Percentiles rank a stretch among this genome's conserved stretches.
These are phyloP conservation scores for Malus orientalis DNA, from an alignment of 306 rosid species.

Conservation along the genomic window DNA sequence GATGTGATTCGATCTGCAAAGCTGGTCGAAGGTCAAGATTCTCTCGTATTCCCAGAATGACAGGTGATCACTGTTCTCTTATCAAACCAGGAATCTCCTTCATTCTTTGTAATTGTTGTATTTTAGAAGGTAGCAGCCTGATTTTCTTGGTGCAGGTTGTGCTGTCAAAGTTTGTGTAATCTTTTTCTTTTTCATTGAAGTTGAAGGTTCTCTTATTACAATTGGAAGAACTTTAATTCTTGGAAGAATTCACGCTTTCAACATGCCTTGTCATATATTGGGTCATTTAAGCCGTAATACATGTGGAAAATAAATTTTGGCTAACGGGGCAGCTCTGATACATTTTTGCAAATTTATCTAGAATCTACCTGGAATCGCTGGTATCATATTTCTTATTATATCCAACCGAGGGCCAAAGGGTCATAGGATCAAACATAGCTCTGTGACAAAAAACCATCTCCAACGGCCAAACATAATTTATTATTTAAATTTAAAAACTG, in stretches of 20 bases:
- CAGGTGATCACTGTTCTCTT: constrained; percentile 25
- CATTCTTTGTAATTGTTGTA: constrained; percentile 33
- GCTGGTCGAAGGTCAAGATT: constrained; percentile 77
- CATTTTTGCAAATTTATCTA: too few species aligned
- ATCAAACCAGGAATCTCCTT: constrained; percentile 6
- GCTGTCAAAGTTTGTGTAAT: constrained; percentile 19
- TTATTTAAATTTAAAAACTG: too few species aligned
- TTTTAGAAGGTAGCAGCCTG: constrained; percentile 8
- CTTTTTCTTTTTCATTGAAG: neutral
- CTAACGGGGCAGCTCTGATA: too few species aligned
- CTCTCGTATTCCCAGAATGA: constrained; percentile 58
- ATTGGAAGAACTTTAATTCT: neutral
- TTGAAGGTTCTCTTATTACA: neutral
- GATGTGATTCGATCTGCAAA: constrained; percentile 67
- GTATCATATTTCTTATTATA: neutral
- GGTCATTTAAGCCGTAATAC: too few species aligned
- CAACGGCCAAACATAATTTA: too few species aligned
- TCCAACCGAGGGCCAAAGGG: neutral
- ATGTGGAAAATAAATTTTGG: too few species aligned
- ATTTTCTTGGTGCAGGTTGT: constrained; percentile 36
- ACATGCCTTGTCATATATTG: too few species aligned
- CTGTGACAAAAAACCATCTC: too few species aligned
- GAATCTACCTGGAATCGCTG: neutral
- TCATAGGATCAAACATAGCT: too few species aligned
- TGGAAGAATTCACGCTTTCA: too few species aligned